Base-by-base conservation (phyloP, 2,329 filamentous ascomycete genomes). In the Arthrobotrys musiformis region DNA sequence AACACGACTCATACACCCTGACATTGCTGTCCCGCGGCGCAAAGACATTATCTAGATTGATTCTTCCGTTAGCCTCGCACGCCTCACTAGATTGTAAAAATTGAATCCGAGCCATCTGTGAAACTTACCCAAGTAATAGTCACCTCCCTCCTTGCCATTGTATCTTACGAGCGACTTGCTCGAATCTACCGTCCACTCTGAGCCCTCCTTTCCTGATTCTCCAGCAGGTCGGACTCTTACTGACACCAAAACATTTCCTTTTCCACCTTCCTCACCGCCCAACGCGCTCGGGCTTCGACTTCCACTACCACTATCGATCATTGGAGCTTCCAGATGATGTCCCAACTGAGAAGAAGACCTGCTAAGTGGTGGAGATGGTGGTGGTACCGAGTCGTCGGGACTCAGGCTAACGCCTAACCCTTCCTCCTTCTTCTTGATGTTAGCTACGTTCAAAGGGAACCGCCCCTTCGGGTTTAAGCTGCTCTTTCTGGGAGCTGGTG, bases 241-340 rank as follows among this genome's bases (percentile, higher is more conserved):
- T 82, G 95, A 98, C 80, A 99, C 94, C 78, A 98, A 84, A 13
- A 99, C 94, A 82, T 99, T 99, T 62, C 95, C 95, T 83, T 97
- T 98, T 68, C 88, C 89, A 81, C 97, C 93, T 81, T 89, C 90
- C 13, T 79, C 79, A n/a, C 78, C 76, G 44, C 50, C 52, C 42
- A 69, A 72, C 56, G 82, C 82, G 24, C 66, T 78, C 7, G 72
- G 64, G 9, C 72, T 69, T 17, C 70, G 63, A 26, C 70, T 75
- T 11, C 72, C 64, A 44, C 72, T 58, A 28, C 46, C 46, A 17
- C 72, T 76, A 52, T 76, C 72, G 6, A 60, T 60, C 17, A 58
- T 70, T 30, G 73, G 62, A 52, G 66, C 50, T 48, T 67, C 68
- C 13, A 78, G 30, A 44, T 70, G 54, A 30, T 58, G 48, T 2